A percentile compares a stretch with the other conserved stretches of the same genome.
Evolutionary conservation across 306 rosid species (phyloP).

Genomic region (Cicer arietinum): DNA sequence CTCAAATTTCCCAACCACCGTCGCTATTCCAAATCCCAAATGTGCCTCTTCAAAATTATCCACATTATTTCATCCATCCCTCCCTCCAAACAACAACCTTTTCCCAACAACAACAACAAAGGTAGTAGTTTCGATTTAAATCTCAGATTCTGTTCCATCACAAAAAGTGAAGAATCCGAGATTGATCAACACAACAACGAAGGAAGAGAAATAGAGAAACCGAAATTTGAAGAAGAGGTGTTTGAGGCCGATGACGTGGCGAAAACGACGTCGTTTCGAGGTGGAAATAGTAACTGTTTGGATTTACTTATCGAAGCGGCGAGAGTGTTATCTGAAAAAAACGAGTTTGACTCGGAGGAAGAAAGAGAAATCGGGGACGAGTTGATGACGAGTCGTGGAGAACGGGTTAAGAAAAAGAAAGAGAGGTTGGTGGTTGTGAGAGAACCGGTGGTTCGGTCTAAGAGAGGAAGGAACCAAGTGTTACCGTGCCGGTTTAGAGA

Average conservation of each 20-base stretch:
- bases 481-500: slow-evolving; percentile 57
- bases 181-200: not conserved
- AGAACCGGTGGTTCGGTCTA: slow-evolving; percentile 60
- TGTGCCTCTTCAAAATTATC: slow-evolving; percentile 58
- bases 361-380: not conserved
- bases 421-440: slow-evolving; percentile 42
- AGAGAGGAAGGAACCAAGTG: slow-evolving; percentile 56
- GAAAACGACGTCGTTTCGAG: slow-evolving; percentile 40
- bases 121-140: slow-evolving; percentile 49
- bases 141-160: slow-evolving; percentile 32
- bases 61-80: slow-evolving; percentile 53
- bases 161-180: slow-evolving; percentile 29
- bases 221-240: slow-evolving; percentile 1
- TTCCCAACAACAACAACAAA: not conserved
- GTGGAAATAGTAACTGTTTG: slow-evolving; percentile 32
- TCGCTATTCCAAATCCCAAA: slow-evolving; percentile 57
- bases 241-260: slow-evolving; percentile 25
- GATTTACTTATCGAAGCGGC: slow-evolving; percentile 63
- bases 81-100: slow-evolving; percentile 12
- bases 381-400: slow-evolving; percentile 8
- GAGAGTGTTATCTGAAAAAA: slow-evolving; percentile 44
- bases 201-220: not conserved
- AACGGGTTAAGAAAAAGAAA: slow-evolving; percentile 9
- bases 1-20: slow-evolving; percentile 30
- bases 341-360: slow-evolving; percentile 43